phyloP scores from a whole-genome alignment of 495 filamentous ascomycete species.

The Durotheca rogersii region DNA sequence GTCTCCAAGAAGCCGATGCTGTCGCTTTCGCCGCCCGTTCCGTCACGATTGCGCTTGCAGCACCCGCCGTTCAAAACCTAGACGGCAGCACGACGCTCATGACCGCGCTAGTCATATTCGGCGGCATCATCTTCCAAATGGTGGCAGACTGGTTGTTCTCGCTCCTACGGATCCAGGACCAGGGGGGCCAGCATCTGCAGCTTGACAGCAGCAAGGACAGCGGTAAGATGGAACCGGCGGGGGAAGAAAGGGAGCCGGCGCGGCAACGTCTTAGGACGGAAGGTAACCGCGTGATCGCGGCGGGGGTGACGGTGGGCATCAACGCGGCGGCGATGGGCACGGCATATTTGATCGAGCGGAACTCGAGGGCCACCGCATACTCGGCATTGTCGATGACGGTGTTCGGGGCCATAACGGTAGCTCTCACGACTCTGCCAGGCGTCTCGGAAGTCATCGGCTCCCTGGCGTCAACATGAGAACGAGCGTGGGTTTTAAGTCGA shows the following conservation, averaged over 20 bases:
- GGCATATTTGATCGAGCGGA: slow-evolving; percentile 47
- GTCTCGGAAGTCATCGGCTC: slow-evolving; percentile 10
- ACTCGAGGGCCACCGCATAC: slow-evolving; percentile 49
- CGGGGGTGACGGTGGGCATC: slow-evolving; percentile 49
- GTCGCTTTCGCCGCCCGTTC: slow-evolving; percentile 49
- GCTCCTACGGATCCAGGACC: slow-evolving; percentile 19
- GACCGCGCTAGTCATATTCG: slow-evolving; percentile 48
- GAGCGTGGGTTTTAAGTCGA: neutral
- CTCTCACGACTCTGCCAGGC: slow-evolving; percentile 38
- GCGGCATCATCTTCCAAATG: slow-evolving; percentile 50
- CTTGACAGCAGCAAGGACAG: neutral
- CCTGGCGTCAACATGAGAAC: slow-evolving; percentile 9
- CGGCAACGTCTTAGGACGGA: neutral
- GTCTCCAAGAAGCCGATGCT: slow-evolving; percentile 35
- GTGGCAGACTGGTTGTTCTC: slow-evolving; percentile 41
- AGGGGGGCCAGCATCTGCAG: neutral
- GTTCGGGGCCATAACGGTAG: slow-evolving; percentile 50
- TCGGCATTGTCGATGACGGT: slow-evolving; percentile 52
- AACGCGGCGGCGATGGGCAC: slow-evolving; percentile 55
- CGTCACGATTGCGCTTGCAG: slow-evolving; percentile 42
- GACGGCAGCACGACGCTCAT: slow-evolving; percentile 44
- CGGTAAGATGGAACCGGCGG: slow-evolving; percentile 1
- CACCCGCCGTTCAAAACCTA: slow-evolving; percentile 38
- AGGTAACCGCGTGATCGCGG: slow-evolving; percentile 39
- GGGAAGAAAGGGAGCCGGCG: neutral